Evolutionary conservation across 176 grass and related monocot species (phyloP).

Genomic region (Rhynchospora tenuis): DNA sequence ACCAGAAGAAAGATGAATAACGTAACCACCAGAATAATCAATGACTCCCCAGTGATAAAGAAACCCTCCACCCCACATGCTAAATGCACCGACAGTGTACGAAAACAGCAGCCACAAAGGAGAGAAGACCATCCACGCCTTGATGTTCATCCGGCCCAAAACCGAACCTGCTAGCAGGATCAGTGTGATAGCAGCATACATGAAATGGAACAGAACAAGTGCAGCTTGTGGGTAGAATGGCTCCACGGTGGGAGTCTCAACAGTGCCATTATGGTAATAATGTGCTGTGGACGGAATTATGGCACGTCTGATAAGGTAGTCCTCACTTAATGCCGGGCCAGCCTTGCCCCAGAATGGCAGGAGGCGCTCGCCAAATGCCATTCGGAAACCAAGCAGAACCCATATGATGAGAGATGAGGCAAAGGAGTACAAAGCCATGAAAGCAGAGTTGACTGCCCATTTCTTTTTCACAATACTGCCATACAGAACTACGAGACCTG

Average conservation of each 20-base stretch:
- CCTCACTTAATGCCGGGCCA: slow-evolving; percentile 34
- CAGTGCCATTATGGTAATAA: slow-evolving; percentile 29
- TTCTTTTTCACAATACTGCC: slow-evolving; percentile 85
- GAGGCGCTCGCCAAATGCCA: slow-evolving; percentile 65
- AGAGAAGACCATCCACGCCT: slow-evolving; percentile 68
- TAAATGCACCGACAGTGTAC: slow-evolving; percentile 68
- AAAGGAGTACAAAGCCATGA: slow-evolving; percentile 82
- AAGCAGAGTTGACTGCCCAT: slow-evolving; percentile 73
- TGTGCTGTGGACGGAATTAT: slow-evolving; percentile 45
- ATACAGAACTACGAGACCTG: slow-evolving; percentile 60
- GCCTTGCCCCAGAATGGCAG: slow-evolving; percentile 77
- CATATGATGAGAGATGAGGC: slow-evolving; percentile 65
- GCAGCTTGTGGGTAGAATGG: slow-evolving; percentile 67
- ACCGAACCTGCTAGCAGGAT: slow-evolving; percentile 69
- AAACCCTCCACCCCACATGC: slow-evolving; percentile 80
- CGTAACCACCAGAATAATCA: slow-evolving; percentile 38
- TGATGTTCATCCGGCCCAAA: slow-evolving; percentile 76
- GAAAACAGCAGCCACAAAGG: slow-evolving; percentile 65
- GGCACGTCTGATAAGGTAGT: slow-evolving; percentile 39
- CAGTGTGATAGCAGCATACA: slow-evolving; percentile 60
- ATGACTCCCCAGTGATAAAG: slow-evolving; percentile 51
- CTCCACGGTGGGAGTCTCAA: slow-evolving; percentile 34
- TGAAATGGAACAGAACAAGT: slow-evolving; percentile 67
- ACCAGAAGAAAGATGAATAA: slow-evolving; percentile 35
- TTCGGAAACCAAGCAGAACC: slow-evolving; percentile 66